phyloP scores from a whole-genome alignment of 768 basidiomycete species.

The Exidia glandulosa region DNA sequence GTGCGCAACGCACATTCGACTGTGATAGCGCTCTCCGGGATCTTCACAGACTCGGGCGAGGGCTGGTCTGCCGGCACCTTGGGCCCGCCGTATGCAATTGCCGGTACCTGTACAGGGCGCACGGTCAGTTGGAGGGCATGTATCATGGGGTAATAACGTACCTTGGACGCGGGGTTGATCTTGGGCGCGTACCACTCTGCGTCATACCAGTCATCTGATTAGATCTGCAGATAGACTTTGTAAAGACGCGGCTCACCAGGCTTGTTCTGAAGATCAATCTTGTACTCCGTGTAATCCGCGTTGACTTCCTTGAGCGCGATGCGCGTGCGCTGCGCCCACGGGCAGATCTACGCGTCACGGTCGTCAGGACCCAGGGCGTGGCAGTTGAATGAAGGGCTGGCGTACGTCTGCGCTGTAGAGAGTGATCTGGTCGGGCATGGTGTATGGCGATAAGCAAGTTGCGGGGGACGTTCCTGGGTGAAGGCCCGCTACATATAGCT shows the following conservation, averaged over 20 bases:
- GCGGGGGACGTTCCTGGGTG: too few relatives aligned
- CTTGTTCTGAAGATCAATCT: slow-evolving; percentile 54
- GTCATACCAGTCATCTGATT: neutral
- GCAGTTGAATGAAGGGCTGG: neutral
- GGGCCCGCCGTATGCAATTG: slow-evolving; percentile 52
- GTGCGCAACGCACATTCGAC: slow-evolving; percentile 30
- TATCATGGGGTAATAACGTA: slow-evolving; percentile 13
- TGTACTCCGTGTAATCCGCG: slow-evolving; percentile 35
- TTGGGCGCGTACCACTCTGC: slow-evolving; percentile 50
- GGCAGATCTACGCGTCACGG: slow-evolving; percentile 34
- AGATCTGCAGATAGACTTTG: too few relatives aligned
- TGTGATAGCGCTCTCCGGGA: slow-evolving; percentile 55
- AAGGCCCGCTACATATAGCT: too few relatives aligned
- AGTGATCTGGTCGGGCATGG: slow-evolving; percentile 21
- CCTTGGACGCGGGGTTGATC: slow-evolving; percentile 60
- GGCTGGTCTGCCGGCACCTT: slow-evolving; percentile 42
- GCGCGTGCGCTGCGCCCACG: slow-evolving; percentile 45
- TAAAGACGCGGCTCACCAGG: slow-evolving; percentile 19
- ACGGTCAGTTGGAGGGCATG: neutral
- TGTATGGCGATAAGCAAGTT: neutral
- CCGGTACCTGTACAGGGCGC: slow-evolving; percentile 35
- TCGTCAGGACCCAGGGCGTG: neutral
- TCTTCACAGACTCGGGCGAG: slow-evolving; percentile 46
- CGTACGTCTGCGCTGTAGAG: slow-evolving; percentile 38
- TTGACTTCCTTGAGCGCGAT: slow-evolving; percentile 51